Conservation (phyloP, 2,329 filamentous ascomycete species). For the Alternaria triticimaculans region DNA sequence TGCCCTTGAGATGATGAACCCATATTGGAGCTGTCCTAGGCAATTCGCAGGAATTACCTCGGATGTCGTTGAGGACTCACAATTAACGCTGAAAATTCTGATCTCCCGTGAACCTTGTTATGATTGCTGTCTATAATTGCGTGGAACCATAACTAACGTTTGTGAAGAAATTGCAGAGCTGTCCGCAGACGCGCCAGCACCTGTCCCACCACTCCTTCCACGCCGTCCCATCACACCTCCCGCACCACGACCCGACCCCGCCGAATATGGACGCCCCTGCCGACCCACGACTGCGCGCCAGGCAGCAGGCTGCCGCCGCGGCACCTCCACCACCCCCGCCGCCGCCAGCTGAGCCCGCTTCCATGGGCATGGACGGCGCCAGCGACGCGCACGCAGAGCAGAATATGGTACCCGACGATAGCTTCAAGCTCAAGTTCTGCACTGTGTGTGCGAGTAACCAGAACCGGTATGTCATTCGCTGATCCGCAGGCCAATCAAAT, state of each 20-base stretch:
- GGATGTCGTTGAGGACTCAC: conserved; percentile 56
- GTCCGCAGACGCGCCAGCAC: conserved; percentile 4
- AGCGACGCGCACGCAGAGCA: conserved; percentile 32
- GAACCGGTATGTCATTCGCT: conserved; percentile 73
- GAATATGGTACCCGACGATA: conserved; percentile 51
- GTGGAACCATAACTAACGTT: conserved; percentile 28
- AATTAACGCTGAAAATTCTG: conserved; percentile 53
- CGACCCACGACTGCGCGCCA: conserved; percentile 58
- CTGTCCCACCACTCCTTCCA: not conserved
- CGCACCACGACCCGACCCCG: not conserved
- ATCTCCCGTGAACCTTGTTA: conserved; percentile 29
- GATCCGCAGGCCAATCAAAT: too few species aligned
- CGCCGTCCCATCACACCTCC: not conserved
- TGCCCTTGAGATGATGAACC: conserved; percentile 60
- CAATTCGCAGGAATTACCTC: conserved; percentile 26
- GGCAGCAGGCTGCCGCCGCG: conserved; percentile 56
- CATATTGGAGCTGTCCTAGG: conserved; percentile 81
- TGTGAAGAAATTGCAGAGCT: conserved; percentile 34
- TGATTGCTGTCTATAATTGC: conserved; percentile 1
- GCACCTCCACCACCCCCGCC: conserved; percentile 61
- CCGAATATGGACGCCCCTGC: conserved; percentile 46
- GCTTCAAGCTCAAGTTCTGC: conserved; percentile 94
- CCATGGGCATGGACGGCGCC: conserved; percentile 41
- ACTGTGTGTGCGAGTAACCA: conserved; percentile 99
- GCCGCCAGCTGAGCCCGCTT: conserved; percentile 46